A percentile compares a stretch with the other conserved stretches of the same genome.
Conservation (phyloP, 352 stramenopile species). For the Globisporangium orthogonon region DNA sequence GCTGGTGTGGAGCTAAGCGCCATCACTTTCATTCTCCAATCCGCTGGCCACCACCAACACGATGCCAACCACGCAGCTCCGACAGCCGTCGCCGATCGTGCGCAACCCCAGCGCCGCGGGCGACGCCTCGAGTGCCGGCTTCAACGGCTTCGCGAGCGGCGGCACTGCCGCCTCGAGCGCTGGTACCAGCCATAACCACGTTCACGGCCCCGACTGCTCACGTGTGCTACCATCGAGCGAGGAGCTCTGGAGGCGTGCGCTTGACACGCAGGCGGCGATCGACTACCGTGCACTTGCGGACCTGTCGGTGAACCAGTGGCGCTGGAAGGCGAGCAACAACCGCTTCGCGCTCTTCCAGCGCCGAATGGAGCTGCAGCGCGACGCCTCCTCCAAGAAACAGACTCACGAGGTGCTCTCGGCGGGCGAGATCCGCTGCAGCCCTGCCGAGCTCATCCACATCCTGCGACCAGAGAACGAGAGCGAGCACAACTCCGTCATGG, state of each 20-base stretch:
- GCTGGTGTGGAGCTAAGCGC: background rate
- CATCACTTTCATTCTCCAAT: background rate
- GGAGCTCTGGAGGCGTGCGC: slow-evolving; percentile 11
- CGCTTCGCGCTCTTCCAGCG: slow-evolving; percentile 15
- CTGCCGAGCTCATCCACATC: slow-evolving; percentile 8
- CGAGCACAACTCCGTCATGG: slow-evolving; percentile 12
- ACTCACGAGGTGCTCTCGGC: slow-evolving; percentile 6
- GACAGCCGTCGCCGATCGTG: slow-evolving; percentile 1
- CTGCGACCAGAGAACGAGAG: slow-evolving; percentile 1
- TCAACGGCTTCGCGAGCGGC: background rate
- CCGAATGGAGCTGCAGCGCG: background rate
- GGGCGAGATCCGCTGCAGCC: slow-evolving; percentile 10
- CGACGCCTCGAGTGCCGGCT: background rate
- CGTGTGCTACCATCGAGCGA: slow-evolving; percentile 9
- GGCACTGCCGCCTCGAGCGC: background rate
- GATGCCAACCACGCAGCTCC: background rate
- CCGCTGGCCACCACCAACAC: background rate
- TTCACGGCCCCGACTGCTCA: slow-evolving; percentile 3
- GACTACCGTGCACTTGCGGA: slow-evolving; percentile 9
- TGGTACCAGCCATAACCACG: background rate
- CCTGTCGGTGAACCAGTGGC: slow-evolving; percentile 11
- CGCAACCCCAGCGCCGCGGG: background rate
- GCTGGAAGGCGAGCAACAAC: slow-evolving; percentile 16
- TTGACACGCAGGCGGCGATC: slow-evolving; percentile 5
- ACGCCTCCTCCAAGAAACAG: background rate